Conservation (phyloP, 768 basidiomycete species). For the Suillus fuscotomentosus region DNA sequence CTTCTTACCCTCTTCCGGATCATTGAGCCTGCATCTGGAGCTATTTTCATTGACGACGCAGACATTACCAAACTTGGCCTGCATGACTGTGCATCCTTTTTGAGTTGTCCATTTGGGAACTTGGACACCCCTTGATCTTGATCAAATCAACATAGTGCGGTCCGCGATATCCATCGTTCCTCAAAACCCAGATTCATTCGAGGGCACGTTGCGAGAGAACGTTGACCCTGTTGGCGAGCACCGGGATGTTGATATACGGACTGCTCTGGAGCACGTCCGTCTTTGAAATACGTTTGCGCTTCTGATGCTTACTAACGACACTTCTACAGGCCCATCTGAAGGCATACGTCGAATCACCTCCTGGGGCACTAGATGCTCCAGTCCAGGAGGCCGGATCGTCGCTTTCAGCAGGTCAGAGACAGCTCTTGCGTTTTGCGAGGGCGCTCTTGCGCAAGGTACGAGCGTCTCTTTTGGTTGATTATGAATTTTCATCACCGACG, state of each 20-base stretch:
- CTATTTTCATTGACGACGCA: constrained; percentile 70
- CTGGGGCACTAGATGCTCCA: constrained; percentile 68
- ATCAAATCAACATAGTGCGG: constrained; percentile 43
- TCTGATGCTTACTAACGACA: neutral
- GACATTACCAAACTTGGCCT: constrained; percentile 78
- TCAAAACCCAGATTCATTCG: constrained; percentile 70
- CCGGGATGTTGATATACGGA: constrained; percentile 84
- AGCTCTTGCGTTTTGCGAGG: constrained; percentile 85
- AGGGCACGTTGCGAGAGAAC: constrained; percentile 79
- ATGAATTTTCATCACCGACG: neutral
- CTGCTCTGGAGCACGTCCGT: constrained; percentile 66
- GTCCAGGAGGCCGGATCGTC: constrained; percentile 81
- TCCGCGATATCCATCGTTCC: constrained; percentile 85
- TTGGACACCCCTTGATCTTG: neutral
- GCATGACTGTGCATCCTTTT: constrained; percentile 41
- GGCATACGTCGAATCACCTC: constrained; percentile 63
- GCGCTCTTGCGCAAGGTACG: constrained; percentile 74
- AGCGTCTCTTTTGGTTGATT: neutral
- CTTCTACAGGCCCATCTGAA: constrained; percentile 58
- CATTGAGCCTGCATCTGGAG: constrained; percentile 66
- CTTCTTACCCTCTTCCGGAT: constrained; percentile 76
- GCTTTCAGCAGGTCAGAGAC: constrained; percentile 81
- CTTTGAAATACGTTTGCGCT: neutral
- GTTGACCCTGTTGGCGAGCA: constrained; percentile 84
- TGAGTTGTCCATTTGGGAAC: neutral